Evolutionary conservation across 129 eudicot species (phyloP).

Genomic region (Pseudognaphalium luteoalbum): DNA sequence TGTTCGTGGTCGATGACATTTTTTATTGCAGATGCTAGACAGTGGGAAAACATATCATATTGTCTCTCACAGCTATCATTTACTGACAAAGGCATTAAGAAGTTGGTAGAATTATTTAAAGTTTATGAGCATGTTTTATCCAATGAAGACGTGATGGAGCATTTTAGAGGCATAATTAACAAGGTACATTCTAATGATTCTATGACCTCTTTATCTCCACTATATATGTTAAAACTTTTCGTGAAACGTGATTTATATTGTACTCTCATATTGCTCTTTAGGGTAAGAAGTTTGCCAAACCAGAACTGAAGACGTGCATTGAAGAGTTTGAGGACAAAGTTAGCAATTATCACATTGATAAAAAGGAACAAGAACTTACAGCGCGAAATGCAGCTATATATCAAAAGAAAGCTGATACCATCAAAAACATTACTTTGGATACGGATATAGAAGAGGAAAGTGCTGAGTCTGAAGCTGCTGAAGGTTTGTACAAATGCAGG

Average conservation of each 20-base stretch:
- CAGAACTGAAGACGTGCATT: slow-evolving; percentile 68
- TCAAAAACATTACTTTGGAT: slow-evolving; percentile 44
- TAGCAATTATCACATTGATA: slow-evolving; percentile 65
- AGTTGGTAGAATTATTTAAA: slow-evolving; percentile 81
- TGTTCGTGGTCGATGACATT: slow-evolving; percentile 20
- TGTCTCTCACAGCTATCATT: slow-evolving; percentile 91
- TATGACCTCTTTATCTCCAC: not conserved
- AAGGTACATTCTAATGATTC: slow-evolving; percentile 48
- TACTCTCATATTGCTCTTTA: slow-evolving; percentile 25
- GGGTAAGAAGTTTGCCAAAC: slow-evolving; percentile 96
- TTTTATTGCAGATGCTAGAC: slow-evolving; percentile 68
- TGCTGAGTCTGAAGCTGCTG: slow-evolving; percentile 47
- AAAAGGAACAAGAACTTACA: slow-evolving; percentile 84
- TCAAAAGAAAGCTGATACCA: slow-evolving; percentile 58
- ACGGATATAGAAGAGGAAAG: slow-evolving; percentile 43
- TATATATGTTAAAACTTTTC: not conserved
- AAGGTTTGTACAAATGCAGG: slow-evolving; percentile 48
- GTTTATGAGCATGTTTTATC: slow-evolving; percentile 83
- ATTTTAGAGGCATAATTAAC: slow-evolving; percentile 75
- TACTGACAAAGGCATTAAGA: slow-evolving; percentile 90
- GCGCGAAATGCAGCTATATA: slow-evolving; percentile 86
- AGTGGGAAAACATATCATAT: slow-evolving; percentile 90
- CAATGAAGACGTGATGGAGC: slow-evolving; percentile 81
- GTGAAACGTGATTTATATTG: not conserved
- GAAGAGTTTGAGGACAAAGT: slow-evolving; percentile 95